Percentiles rank a stretch among this genome's conserved stretches.
Evolutionary conservation across 2,329 filamentous ascomycete species (phyloP).

Genomic region (Fusarium anguioides): DNA sequence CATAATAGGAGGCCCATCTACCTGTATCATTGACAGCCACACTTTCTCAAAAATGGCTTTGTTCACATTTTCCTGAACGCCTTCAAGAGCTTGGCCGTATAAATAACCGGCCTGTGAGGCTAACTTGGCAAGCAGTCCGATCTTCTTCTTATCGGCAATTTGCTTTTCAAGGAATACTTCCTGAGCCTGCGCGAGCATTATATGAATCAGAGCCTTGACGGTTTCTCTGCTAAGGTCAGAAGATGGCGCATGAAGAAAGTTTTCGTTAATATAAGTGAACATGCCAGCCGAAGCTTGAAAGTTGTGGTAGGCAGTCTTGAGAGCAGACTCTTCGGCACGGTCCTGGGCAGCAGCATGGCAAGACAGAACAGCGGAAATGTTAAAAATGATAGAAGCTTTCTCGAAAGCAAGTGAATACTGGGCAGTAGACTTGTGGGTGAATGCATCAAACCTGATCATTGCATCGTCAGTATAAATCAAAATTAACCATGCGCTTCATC

Average conservation of each 20-base stretch:
- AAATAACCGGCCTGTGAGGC: slow-evolving; percentile 90
- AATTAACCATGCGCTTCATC: background rate
- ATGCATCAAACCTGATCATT: slow-evolving; percentile 91
- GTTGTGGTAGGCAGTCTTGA: slow-evolving; percentile 97
- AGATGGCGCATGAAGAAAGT: slow-evolving; percentile 96
- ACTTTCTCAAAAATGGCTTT: slow-evolving; percentile 94
- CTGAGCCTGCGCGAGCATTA: slow-evolving; percentile 95
- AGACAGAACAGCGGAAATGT: slow-evolving; percentile 96
- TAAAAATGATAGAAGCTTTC: slow-evolving; percentile 99
- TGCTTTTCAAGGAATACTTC: slow-evolving; percentile 99
- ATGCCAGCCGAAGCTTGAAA: slow-evolving; percentile 98
- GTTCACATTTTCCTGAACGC: slow-evolving; percentile 90
- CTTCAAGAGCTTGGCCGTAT: slow-evolving; percentile 88
- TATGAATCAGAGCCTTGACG: slow-evolving; percentile 90
- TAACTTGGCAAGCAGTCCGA: slow-evolving; percentile 89
- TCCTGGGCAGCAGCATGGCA: slow-evolving; percentile 96
- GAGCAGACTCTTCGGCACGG: slow-evolving; percentile 87
- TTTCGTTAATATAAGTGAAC: slow-evolving; percentile 99
- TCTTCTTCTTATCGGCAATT: slow-evolving; percentile 90
- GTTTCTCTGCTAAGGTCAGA: slow-evolving; percentile 96
- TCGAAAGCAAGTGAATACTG: slow-evolving; percentile 98
- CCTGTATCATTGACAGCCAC: slow-evolving; percentile 86
- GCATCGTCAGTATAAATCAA: slow-evolving; percentile 9
- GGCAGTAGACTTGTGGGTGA: slow-evolving; percentile 96
- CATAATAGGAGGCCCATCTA: slow-evolving; percentile 48